Evolutionary conservation across 371 early-diverging fungal species (phyloP).

Genomic region (Zychaea mexicana): DNA sequence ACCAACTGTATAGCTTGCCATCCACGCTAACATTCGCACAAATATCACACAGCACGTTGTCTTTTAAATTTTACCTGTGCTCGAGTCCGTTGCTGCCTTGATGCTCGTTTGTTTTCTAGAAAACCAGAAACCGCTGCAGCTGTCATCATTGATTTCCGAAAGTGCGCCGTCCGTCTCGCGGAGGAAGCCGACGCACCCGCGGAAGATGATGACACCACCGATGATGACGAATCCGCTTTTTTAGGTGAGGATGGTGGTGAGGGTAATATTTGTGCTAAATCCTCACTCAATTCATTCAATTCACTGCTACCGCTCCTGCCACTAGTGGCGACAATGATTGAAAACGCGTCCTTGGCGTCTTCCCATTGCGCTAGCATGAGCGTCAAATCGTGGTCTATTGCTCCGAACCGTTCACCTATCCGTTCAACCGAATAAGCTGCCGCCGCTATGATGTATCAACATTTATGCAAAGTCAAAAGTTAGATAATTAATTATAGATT

Average conservation of each 20-base stretch:
- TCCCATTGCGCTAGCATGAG: slow-evolving; percentile 37
- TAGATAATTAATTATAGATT: no score
- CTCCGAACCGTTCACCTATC: slow-evolving; percentile 27
- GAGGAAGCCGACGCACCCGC: not conserved
- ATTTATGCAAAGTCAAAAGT: not conserved
- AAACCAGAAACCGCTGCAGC: slow-evolving; percentile 17
- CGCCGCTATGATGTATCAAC: not conserved
- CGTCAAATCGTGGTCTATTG: slow-evolving; percentile 32
- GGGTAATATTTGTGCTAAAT: slow-evolving; percentile 18
- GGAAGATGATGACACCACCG: not conserved
- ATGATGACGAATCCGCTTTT: not conserved
- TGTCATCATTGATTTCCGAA: slow-evolving; percentile 14
- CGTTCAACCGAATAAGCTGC: slow-evolving; percentile 16
- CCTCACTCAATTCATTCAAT: not conserved
- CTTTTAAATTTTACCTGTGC: slow-evolving; percentile 1
- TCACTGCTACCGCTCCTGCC: no score
- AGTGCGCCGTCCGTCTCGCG: not conserved
- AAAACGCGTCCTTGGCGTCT: slow-evolving; percentile 22
- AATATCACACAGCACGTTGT: no score
- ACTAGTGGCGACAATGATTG: not conserved
- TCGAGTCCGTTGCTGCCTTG: not conserved
- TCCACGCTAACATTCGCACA: no score
- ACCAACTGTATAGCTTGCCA: no score
- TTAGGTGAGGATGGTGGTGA: slow-evolving; percentile 42
- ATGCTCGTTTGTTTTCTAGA: slow-evolving; percentile 20